A percentile compares a stretch with the other conserved stretches of the same genome.
phyloP scores from a whole-genome alignment of 106 monocot genomes.

The Dioscorea dumetorum region DNA sequence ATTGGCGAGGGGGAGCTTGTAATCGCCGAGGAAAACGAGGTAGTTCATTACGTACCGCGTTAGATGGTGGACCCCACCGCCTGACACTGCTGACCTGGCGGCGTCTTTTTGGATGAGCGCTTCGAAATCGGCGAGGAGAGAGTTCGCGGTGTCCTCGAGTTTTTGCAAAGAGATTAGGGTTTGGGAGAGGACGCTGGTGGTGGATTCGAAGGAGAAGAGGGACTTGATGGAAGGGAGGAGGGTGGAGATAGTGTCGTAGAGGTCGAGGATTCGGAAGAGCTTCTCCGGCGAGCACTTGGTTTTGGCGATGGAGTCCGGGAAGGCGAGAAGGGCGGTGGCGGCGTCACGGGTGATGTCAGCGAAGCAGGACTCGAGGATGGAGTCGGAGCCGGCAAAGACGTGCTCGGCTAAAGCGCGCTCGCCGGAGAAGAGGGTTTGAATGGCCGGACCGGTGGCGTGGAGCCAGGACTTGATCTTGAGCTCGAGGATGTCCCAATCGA shows the following conservation, averaged over 20 bases:
- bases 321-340: constrained; percentile 29
- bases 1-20: constrained; percentile 7
- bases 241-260: constrained; percentile 36
- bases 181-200: constrained; percentile 19
- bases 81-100: constrained; percentile 18
- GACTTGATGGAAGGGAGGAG: constrained; percentile 36
- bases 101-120: constrained; percentile 35
- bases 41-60: constrained; percentile 62
- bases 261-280: constrained; percentile 52
- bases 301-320: constrained; percentile 35
- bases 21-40: constrained; percentile 48
- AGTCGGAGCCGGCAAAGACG: constrained; percentile 33
- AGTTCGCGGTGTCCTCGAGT: constrained; percentile 32
- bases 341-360: constrained; percentile 30
- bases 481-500: constrained; percentile 36
- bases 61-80: constrained; percentile 55
- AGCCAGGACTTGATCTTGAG: constrained; percentile 42
- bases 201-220: constrained; percentile 34
- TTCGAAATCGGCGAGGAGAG: constrained; percentile 42
- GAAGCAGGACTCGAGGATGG: constrained; percentile 35
- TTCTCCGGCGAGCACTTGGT: constrained; percentile 38
- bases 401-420: constrained; percentile 48
- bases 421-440: constrained; percentile 35
- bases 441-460: constrained; percentile 7
- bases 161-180: constrained; percentile 15